Conservation (phyloP, 2,329 filamentous ascomycete species). For the Nannizzia gypsea region DNA sequence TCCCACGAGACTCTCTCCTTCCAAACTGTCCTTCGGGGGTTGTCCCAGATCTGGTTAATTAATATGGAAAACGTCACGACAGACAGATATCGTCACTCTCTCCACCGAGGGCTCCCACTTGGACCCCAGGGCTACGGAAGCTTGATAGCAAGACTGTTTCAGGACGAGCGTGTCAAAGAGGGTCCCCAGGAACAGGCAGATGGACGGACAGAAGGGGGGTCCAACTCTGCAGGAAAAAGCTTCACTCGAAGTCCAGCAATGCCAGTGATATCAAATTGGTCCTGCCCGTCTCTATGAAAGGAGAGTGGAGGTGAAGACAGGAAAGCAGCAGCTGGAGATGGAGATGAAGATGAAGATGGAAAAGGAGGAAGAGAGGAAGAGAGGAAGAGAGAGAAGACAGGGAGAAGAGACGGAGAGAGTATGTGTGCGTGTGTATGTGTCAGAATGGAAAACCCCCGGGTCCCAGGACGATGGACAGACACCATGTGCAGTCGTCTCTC, state of each 20-base stretch:
- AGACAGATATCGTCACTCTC: constrained; percentile 1
- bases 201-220: background rate
- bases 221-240: background rate
- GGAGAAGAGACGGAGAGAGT: background rate
- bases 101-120: background rate
- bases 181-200: background rate
- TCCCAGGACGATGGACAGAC: background rate
- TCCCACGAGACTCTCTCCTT: background rate
- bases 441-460: background rate
- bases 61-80: background rate
- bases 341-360: background rate
- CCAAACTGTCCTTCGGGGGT: background rate
- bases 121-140: background rate
- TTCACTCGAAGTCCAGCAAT: background rate
- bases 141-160: background rate
- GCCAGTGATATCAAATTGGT: background rate
- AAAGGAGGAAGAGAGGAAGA: background rate
- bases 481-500: background rate
- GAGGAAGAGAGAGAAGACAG: background rate
- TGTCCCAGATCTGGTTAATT: background rate
- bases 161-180: background rate
- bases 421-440: no score
- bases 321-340: no score
- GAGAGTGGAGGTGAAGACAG: background rate
- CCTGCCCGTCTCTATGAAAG: background rate